Conservation (phyloP, 1,284 basidiomycete species). For the Coniophora puteana region DNA sequence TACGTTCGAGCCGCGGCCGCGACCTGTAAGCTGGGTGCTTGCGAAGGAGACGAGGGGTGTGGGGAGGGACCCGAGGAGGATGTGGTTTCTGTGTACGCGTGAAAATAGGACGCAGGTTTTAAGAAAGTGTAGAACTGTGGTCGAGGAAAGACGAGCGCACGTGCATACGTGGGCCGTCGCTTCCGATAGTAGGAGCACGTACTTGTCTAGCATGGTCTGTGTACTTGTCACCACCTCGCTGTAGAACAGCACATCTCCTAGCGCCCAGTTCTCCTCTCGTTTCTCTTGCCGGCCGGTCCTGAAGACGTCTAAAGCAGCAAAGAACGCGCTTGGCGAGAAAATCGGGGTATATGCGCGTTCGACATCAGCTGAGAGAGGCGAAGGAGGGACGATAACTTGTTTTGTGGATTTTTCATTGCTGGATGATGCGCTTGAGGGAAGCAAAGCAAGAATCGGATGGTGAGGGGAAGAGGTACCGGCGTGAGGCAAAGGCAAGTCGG, state of each 20-base stretch:
- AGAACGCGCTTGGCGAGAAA: conserved; percentile 55
- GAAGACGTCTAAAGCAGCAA: conserved; percentile 31
- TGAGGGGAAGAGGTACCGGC: conserved; percentile 20
- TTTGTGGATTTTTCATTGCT: conserved; percentile 33
- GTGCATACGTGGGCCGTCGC: background rate
- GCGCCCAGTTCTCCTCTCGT: conserved; percentile 42
- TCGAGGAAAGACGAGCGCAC: background rate
- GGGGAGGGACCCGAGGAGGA: conserved; percentile 67
- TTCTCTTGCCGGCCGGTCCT: conserved; percentile 20
- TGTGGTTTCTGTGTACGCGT: conserved; percentile 62
- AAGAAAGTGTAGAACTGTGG: conserved; percentile 9
- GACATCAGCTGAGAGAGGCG: conserved; percentile 37
- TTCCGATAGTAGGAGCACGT: conserved; percentile 25
- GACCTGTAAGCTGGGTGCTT: conserved; percentile 82
- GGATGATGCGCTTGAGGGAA: conserved; percentile 18
- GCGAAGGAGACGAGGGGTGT: conserved; percentile 81
- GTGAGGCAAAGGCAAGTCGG: conserved; percentile 33
- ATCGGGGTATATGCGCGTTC: conserved; percentile 41
- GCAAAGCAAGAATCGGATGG: conserved; percentile 20
- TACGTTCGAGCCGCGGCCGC: conserved; percentile 86
- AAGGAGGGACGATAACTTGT: conserved; percentile 45
- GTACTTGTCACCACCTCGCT: conserved; percentile 92
- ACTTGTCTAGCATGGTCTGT: conserved; percentile 94
- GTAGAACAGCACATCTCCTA: conserved; percentile 82
- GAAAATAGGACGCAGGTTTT: background rate